Conservation (phyloP, 2,329 filamentous ascomycete genomes). For the Hypoxylon sp. region DNA sequence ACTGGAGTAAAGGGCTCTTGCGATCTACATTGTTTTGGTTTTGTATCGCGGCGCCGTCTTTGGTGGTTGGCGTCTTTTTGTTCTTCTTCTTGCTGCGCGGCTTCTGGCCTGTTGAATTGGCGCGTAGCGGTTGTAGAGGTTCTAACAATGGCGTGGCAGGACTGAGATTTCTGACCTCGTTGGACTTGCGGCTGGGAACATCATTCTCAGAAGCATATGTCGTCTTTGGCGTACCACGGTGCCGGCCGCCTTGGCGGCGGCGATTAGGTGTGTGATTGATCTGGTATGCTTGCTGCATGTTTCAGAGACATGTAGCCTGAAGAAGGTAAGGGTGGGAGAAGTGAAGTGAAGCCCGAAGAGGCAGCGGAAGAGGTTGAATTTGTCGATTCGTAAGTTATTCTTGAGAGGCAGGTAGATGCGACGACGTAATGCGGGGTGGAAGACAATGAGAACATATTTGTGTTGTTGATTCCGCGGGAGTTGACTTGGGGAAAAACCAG, state of each 20-base stretch:
- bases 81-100: constrained; percentile 47
- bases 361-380: constrained; percentile 26
- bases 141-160: constrained; percentile 63
- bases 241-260: constrained; percentile 60
- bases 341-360: constrained; percentile 30
- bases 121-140: constrained; percentile 53
- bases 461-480: constrained; percentile 40
- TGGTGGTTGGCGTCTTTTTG: constrained; percentile 50
- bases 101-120: constrained; percentile 53
- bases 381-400: constrained; percentile 17
- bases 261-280: constrained; percentile 58
- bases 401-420: constrained; percentile 29
- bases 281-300: constrained; percentile 56
- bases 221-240: constrained; percentile 60
- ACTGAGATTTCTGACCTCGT: constrained; percentile 52
- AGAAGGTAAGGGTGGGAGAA: constrained; percentile 11
- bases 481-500: constrained; percentile 35
- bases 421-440: constrained; percentile 42
- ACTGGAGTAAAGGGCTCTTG: constrained; percentile 63
- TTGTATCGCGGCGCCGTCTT: constrained; percentile 59
- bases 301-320: constrained; percentile 49
- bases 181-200: constrained; percentile 56
- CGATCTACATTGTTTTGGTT: constrained; percentile 59
- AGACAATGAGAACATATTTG: constrained; percentile 49
- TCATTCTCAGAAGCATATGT: constrained; percentile 74